Percentiles rank a stretch among this genome's conserved stretches.
Conservation (phyloP, 257 asterid species). For the Capsicum pubescens region DNA sequence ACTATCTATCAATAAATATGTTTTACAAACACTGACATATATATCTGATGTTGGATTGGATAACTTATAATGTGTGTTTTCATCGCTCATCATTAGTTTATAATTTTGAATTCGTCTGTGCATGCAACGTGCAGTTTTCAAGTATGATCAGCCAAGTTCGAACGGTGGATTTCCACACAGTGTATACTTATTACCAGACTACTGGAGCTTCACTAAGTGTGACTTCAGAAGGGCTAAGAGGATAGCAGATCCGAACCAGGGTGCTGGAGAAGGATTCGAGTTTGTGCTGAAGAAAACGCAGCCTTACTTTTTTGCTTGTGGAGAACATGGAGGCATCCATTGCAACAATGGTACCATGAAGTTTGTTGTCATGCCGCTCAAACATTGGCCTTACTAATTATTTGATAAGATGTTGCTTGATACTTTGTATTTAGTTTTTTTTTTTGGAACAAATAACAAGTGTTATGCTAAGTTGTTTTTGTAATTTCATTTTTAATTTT, state of each 20-base stretch:
- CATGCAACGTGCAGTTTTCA: slow-evolving; percentile 51
- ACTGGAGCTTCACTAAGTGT: slow-evolving; percentile 62
- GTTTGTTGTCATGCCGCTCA: slow-evolving; percentile 64
- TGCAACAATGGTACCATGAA: slow-evolving; percentile 80
- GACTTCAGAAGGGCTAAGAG: slow-evolving; percentile 61
- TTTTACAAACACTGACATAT: background rate
- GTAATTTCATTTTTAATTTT: background rate
- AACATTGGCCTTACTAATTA: slow-evolving; percentile 43
- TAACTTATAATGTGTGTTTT: too few species aligned
- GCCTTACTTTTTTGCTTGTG: slow-evolving; percentile 75
- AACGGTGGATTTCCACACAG: slow-evolving; percentile 56
- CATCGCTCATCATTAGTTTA: too few species aligned
- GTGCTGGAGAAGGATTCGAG: slow-evolving; percentile 66
- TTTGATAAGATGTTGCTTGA: background rate
- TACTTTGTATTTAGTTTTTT: background rate
- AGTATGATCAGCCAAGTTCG: slow-evolving; percentile 67
- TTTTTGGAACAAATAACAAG: background rate
- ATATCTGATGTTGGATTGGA: background rate
- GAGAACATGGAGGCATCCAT: slow-evolving; percentile 62
- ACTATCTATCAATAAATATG: background rate
- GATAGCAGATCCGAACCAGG: slow-evolving; percentile 53
- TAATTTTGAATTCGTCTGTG: background rate
- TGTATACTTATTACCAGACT: slow-evolving; percentile 60
- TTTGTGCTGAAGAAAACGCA: slow-evolving; percentile 62
- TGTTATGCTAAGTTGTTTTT: background rate